phyloP scores from a whole-genome alignment of 345 rosid genomes.

The Combretum micranthum region DNA sequence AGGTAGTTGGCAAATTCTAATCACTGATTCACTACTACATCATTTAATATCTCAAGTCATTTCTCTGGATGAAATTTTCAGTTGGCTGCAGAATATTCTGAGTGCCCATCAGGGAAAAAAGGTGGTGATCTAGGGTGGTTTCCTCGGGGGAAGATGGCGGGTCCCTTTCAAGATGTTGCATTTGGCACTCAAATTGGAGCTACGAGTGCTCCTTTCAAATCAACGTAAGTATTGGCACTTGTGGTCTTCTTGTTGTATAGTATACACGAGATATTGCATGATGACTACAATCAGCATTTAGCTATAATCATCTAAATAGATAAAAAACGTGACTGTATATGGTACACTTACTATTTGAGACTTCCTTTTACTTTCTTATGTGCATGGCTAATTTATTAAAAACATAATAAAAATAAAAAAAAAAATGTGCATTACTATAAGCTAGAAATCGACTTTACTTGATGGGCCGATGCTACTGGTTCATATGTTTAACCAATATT shows the following conservation, averaged over 20 bases:
- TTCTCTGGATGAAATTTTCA: conserved; percentile 15
- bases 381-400: no score
- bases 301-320: background rate
- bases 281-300: no score
- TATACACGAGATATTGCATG: no score
- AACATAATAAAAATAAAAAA: no score
- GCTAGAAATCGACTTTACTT: background rate
- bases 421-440: background rate
- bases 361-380: background rate
- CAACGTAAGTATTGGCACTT: conserved; percentile 49
- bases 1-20: no score
- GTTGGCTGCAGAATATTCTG: conserved; percentile 93
- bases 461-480: background rate
- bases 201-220: conserved; percentile 93
- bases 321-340: background rate
- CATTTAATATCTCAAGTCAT: background rate
- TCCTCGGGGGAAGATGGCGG: conserved; percentile 97
- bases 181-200: conserved; percentile 76
- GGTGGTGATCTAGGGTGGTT: conserved; percentile 99
- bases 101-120: conserved; percentile 95
- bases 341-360: background rate
- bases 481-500: no score
- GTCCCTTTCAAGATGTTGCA: conserved; percentile 93
- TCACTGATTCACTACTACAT: background rate
- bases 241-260: background rate